Percentiles rank a stretch among this genome's conserved stretches.
phyloP scores from a whole-genome alignment of 805 yeast species.

The Suhomyces pyralidae region DNA sequence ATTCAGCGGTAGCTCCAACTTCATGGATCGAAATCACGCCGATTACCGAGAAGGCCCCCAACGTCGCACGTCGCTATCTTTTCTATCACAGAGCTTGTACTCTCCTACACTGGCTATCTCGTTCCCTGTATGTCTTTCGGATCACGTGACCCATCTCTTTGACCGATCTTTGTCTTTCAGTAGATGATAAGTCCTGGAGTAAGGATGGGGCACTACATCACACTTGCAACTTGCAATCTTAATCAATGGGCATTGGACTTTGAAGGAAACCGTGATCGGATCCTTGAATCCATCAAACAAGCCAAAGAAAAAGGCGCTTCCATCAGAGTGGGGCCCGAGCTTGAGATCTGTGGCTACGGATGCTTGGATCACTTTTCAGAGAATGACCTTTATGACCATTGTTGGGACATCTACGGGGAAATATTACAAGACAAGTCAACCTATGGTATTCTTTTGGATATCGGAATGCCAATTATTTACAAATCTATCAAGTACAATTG shows the following conservation, averaged over 20 bases:
- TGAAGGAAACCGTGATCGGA: constrained; percentile 94
- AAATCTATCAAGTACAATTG: constrained; percentile 89
- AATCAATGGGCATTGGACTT: constrained; percentile 99
- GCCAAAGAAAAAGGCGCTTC: constrained; percentile 78
- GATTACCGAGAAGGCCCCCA: background rate
- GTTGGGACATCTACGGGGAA: constrained; percentile 91
- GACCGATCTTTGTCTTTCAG: background rate
- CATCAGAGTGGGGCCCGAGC: constrained; percentile 94
- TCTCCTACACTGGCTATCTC: too few relatives aligned
- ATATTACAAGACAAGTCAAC: constrained; percentile 68
- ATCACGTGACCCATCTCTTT: background rate
- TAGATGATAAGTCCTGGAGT: background rate
- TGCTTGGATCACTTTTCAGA: constrained; percentile 93
- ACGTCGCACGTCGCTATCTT: too few relatives aligned
- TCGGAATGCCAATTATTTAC: constrained; percentile 93
- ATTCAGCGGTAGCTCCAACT: background rate
- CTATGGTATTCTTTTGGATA: constrained; percentile 75
- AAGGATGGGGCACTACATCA: constrained; percentile 79
- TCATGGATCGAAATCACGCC: background rate
- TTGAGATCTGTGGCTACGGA: constrained; percentile 93
- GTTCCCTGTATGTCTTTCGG: too few relatives aligned
- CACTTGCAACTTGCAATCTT: constrained; percentile 89
- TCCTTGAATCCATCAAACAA: constrained; percentile 68
- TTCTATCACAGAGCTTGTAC: too few relatives aligned
- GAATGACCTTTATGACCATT: constrained; percentile 80